Evolutionary conservation across 2,329 filamentous ascomycete species (phyloP), one percentile per base, ranked within the genome.

Genomic region (Scytalidium lignicola): DNA sequence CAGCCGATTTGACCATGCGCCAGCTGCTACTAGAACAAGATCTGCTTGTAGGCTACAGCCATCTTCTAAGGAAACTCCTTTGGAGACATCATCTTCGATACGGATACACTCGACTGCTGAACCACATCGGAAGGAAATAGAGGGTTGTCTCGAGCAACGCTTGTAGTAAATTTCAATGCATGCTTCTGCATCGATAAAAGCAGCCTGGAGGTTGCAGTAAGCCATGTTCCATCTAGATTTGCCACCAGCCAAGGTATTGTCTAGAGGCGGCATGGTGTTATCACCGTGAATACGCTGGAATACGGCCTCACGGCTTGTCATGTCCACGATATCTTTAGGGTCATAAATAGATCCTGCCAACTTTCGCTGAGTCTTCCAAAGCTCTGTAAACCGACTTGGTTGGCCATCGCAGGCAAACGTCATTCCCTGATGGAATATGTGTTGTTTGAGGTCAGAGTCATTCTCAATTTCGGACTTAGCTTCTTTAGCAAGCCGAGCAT

Each of bases 371-470:
- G 26, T 13, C 42, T 47, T 39, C 55, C 55, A 56, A 39, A 52
- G 47, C 20, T 56, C 51, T 10, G 44, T 43, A 43, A 54, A 51
- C 10, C 47, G 55, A 13, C 55, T 49, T 7, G 50, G 55, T 41
- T 52, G 46, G 2, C 56, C 58, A 39, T 59, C 52, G 29, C 43
- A 52, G 3, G 54, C 52, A 45, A 57, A 62, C 2, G 58, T 50
- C 58, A 62, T 61, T 9, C 60, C 60, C 45, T 60, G 58, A 45
- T 59, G 51, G 50, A 54, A 59, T 26, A 55, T 53, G 41, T 55
- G 51, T 5, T 17, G 51, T 1, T 39, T 45, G 22, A 62, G 54
- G 3, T 52, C 55, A 1, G 53, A 41, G 41, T 61, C 60, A 23
- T 49, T 41, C 29, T 59, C 47, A 29, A 61, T 55, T 45, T 46